phyloP scores from a whole-genome alignment of 108 stramenopile species.

The Cyclotella sp. region DNA sequence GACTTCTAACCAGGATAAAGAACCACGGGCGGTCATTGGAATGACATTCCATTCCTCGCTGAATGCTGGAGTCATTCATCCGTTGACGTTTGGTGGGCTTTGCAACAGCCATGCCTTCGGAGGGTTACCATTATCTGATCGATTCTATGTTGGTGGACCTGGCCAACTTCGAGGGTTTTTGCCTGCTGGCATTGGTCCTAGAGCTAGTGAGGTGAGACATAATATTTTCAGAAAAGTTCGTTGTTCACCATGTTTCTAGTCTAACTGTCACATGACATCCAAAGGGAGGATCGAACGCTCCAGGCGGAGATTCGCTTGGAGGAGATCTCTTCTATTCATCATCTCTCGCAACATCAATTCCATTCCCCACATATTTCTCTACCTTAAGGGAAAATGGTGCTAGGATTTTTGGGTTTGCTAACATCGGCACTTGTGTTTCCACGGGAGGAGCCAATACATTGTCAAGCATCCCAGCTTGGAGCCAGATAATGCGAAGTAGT shows the following conservation, averaged over 20 bases:
- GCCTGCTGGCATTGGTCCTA: constrained; percentile 83
- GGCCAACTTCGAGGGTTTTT: constrained; percentile 80
- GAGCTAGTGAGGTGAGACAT: constrained; percentile 47
- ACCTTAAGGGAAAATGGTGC: constrained; percentile 64
- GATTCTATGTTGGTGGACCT: constrained; percentile 86
- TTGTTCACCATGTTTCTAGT: not conserved
- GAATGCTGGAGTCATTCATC: constrained; percentile 56
- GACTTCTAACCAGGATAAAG: not conserved
- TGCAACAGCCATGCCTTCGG: constrained; percentile 52
- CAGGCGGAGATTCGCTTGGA: constrained; percentile 82
- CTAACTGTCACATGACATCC: not conserved
- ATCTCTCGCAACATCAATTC: constrained; percentile 61
- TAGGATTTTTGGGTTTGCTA: constrained; percentile 79
- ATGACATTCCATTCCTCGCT: constrained; percentile 67
- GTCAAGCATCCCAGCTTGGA: constrained; percentile 27
- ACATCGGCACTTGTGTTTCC: constrained; percentile 71
- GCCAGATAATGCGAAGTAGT: constrained; percentile 55
- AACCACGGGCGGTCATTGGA: constrained; percentile 25
- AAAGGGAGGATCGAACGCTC: constrained; percentile 59
- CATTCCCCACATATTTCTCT: constrained; percentile 54
- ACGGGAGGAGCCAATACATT: not conserved
- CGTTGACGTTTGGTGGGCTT: constrained; percentile 68
- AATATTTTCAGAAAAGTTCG: not conserved
- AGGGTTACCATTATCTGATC: constrained; percentile 63
- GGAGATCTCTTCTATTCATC: constrained; percentile 83